A percentile compares a stretch with the other conserved stretches of the same genome.
Conservation (phyloP, 2,329 filamentous ascomycete species). For the Ceratocystis smalleyi region DNA sequence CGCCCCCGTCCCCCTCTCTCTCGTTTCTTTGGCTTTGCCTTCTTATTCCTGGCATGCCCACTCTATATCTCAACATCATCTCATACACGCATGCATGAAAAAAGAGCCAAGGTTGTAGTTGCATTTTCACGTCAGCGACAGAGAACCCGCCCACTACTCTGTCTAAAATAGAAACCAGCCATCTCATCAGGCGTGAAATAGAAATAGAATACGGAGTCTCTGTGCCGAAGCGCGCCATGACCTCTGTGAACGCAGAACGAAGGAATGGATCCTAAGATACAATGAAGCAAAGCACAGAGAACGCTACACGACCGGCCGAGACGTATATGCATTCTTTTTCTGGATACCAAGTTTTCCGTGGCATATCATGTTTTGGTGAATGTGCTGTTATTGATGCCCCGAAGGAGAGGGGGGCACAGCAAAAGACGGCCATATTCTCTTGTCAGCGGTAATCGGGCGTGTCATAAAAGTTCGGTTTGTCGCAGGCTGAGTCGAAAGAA, state of each 20-base stretch:
- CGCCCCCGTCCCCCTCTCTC: background rate
- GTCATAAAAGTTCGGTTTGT: background rate
- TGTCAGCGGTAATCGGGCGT: background rate
- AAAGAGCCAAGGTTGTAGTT: background rate
- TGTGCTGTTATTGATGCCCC: background rate
- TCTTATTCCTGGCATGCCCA: background rate
- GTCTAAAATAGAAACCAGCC: background rate
- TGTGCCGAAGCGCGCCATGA: background rate
- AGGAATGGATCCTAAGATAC: background rate
- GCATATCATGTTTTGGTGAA: background rate
- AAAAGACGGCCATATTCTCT: background rate
- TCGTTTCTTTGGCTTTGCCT: background rate
- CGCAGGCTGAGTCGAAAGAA: background rate
- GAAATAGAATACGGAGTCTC: background rate
- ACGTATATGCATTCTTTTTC: background rate
- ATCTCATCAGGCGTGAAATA: background rate
- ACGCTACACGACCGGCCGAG: background rate
- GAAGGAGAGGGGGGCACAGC: background rate
- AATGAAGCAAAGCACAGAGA: background rate
- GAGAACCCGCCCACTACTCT: background rate
- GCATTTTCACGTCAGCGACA: background rate
- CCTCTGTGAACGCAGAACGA: background rate
- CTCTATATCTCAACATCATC: background rate
- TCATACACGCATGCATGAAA: constrained; percentile 4
- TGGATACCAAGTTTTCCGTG: background rate